These are phyloP conservation scores for Zancudomyces culisetae DNA, from an alignment of 371 early-diverging fungal genomes.

Conservation along the genomic window DNA sequence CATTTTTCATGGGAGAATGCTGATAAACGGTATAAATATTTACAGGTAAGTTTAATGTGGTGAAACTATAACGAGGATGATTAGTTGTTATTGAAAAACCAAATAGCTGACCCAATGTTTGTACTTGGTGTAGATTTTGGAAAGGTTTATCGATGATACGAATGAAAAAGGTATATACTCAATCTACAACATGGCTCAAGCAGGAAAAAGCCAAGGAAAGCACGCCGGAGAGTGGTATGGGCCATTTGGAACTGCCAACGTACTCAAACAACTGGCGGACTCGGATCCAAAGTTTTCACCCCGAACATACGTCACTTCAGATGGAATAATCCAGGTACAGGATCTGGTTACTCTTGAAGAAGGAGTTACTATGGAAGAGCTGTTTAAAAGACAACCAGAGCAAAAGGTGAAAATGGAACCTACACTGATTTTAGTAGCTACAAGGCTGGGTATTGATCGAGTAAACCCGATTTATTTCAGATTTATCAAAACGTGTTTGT, in stretches of 20 bases:
- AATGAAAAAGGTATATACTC: slow-evolving; percentile 60
- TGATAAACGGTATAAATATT: slow-evolving; percentile 28
- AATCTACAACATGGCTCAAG: slow-evolving; percentile 75
- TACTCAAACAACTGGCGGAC: slow-evolving; percentile 40
- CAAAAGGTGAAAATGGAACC: slow-evolving; percentile 23
- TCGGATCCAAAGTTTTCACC: slow-evolving; percentile 4
- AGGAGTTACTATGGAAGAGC: background rate
- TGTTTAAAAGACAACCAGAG: background rate
- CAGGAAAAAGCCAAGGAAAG: slow-evolving; percentile 68
- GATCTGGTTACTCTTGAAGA: slow-evolving; percentile 9
- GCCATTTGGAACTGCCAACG: slow-evolving; percentile 78
- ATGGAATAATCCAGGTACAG: slow-evolving; percentile 16
- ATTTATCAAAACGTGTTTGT: slow-evolving; percentile 50
- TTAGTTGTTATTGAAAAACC: too few relatives aligned
- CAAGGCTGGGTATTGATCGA: slow-evolving; percentile 71
- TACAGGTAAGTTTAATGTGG: too few relatives aligned
- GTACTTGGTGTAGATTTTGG: slow-evolving; percentile 44
- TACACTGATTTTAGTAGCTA: slow-evolving; percentile 61
- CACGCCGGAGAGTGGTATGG: slow-evolving; percentile 94
- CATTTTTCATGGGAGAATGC: slow-evolving; percentile 6
- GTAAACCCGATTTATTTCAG: slow-evolving; percentile 71
- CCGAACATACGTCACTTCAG: slow-evolving; percentile 17
- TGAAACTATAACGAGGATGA: too few relatives aligned
- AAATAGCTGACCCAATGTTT: too few relatives aligned
- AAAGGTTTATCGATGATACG: slow-evolving; percentile 68